A percentile compares a stretch with the other conserved stretches of the same genome.
Evolutionary conservation across 345 rosid genomes (phyloP).

Genomic region (Nephelium lappaceum): DNA sequence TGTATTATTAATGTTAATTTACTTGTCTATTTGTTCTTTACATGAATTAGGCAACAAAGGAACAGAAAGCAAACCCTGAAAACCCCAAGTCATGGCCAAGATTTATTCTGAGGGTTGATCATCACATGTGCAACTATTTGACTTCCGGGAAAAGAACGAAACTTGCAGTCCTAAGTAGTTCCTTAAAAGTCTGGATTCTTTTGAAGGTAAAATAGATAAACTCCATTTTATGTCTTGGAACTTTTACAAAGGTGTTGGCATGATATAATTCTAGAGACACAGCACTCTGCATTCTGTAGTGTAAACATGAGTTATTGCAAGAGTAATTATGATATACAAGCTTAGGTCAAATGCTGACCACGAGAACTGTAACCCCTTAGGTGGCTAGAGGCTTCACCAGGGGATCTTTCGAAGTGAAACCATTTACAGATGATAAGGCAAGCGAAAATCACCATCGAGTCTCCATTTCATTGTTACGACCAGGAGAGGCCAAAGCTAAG

Average conservation of each 20-base stretch:
- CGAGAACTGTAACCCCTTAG: constrained; percentile 33
- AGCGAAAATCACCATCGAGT: constrained; percentile 57
- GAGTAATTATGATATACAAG: neutral
- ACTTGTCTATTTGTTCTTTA: neutral
- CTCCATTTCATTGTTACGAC: constrained; percentile 61
- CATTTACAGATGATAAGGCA: constrained; percentile 60
- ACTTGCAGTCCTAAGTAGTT: constrained; percentile 86
- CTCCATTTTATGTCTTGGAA: constrained; percentile 6
- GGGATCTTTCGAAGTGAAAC: constrained; percentile 85
- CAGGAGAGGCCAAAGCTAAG: constrained; percentile 53
- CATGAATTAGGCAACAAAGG: constrained; percentile 58
- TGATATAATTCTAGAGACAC: neutral
- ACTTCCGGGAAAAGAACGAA: constrained; percentile 81
- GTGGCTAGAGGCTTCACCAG: constrained; percentile 84
- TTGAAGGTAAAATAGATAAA: constrained; percentile 59
- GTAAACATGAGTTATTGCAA: neutral
- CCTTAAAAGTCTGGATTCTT: constrained; percentile 94
- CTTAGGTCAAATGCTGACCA: neutral
- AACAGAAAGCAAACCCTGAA: constrained; percentile 61
- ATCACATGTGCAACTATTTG: constrained; percentile 81
- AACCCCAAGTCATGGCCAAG: constrained; percentile 88
- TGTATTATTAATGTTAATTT: neutral
- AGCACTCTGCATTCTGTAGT: neutral
- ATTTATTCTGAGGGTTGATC: constrained; percentile 78
- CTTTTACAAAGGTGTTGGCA: neutral